Percentiles rank a stretch among this genome's conserved stretches.
phyloP scores from a whole-genome alignment of 352 stramenopile genomes.

The Thalassiosira oceanica region DNA sequence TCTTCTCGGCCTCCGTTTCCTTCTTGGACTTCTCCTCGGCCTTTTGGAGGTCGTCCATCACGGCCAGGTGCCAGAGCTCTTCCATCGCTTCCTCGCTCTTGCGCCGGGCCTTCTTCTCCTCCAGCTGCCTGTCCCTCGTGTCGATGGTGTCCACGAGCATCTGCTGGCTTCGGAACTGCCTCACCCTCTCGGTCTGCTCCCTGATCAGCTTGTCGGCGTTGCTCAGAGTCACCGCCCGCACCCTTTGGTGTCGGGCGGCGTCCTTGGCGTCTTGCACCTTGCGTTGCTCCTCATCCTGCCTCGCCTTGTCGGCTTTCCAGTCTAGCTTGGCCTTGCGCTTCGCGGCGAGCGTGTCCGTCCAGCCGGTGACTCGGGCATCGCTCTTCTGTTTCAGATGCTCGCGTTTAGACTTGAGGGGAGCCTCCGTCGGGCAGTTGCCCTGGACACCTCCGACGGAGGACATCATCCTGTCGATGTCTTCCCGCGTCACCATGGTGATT shows the following conservation, averaged over 20 bases:
- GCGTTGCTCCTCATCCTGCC: constrained; percentile 37
- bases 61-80: constrained; percentile 35
- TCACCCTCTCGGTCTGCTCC: constrained; percentile 43
- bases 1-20: constrained; percentile 21
- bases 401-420: too few species aligned
- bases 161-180: constrained; percentile 45
- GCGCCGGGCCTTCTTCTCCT: constrained; percentile 19
- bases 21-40: constrained; percentile 32
- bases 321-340: constrained; percentile 43
- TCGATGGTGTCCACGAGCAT: constrained; percentile 38
- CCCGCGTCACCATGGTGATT: constrained; percentile 18
- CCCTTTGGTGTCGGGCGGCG: constrained; percentile 14
- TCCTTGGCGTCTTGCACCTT: constrained; percentile 34
- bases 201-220: constrained; percentile 30
- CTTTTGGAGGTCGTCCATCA: constrained; percentile 42
- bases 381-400: constrained; percentile 46
- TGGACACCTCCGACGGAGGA: constrained; percentile 19
- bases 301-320: constrained; percentile 47
- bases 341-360: constrained; percentile 37
- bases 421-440: constrained; percentile 5
- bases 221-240: constrained; percentile 17
- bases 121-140: constrained; percentile 32
- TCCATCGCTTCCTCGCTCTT: constrained; percentile 22
- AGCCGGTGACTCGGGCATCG: constrained; percentile 39
- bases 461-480: constrained; percentile 36